A percentile compares a stretch with the other conserved stretches of the same genome.
phyloP scores from a whole-genome alignment of 305 asterid species.

The Fraxinus xanthoxyloides region DNA sequence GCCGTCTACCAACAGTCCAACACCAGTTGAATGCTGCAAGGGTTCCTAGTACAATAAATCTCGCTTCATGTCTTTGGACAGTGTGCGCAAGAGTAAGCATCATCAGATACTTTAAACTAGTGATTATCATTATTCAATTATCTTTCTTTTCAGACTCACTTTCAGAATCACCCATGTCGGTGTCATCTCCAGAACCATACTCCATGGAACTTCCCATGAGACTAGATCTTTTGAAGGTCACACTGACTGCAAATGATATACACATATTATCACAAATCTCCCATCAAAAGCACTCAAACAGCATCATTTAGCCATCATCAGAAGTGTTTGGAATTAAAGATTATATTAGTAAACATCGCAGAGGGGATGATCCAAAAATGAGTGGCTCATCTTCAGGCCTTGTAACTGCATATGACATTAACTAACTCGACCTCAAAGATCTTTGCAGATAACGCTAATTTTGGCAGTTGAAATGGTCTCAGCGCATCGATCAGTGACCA shows the following conservation, averaged over 20 bases:
- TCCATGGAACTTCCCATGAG: constrained; percentile 45
- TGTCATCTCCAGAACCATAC: constrained; percentile 37
- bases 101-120: constrained; percentile 47
- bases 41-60: constrained; percentile 45
- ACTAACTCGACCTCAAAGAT: too few species aligned
- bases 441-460: too few species aligned
- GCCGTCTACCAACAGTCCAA: constrained; percentile 45
- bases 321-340: not conserved
- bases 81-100: constrained; percentile 56
- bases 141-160: constrained; percentile 37
- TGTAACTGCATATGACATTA: too few species aligned
- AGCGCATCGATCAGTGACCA: too few species aligned
- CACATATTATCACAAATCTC: not conserved
- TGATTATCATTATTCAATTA: constrained; percentile 52
- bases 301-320: not conserved
- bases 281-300: not conserved
- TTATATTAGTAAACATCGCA: not conserved
- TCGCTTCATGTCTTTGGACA: constrained; percentile 56
- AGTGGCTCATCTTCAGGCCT: too few species aligned
- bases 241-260: not conserved
- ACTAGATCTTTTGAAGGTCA: constrained; percentile 6
- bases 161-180: constrained; percentile 42
- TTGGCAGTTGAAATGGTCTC: too few species aligned
- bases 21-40: constrained; percentile 54
- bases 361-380: too few species aligned